Evolutionary conservation across 768 basidiomycete species (phyloP), one percentile per base, ranked within the genome.

Genomic region (Plicaturopsis crispa): DNA sequence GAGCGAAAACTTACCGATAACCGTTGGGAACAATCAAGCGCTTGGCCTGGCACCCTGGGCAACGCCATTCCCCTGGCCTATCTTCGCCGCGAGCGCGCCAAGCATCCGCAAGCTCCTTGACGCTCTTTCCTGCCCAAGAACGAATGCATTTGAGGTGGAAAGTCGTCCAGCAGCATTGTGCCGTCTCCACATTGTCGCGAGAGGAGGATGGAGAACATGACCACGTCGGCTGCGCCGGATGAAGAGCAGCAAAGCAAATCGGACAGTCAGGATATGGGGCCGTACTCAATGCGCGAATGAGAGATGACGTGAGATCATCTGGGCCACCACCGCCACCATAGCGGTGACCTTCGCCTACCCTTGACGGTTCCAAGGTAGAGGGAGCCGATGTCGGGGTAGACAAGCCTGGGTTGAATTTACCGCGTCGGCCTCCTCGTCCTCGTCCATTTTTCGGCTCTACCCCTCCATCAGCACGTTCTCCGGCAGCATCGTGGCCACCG

Each of bases 131-230:
- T 0, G 90, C 91, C 94, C 94, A 98, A 1, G 84, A 72, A 6
- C 74, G 70, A 48, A 97, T 85, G 50, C 94, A 97, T 48, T 80
- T 83, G 17, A 94, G 66, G 60, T 98, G 94, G 51, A 96, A 92
- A 0, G 87, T 79, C 8, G 78, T 86, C 80, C 86, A 94, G 51
- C 94, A 98, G 49, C 78, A 86, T 42, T 79, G 79, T 5, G 66
- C 59, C 5, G 46, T 57, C 19, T 51, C 45, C 23, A 47, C 45
- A 37, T 39, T 43, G 21, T 70, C 45, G 7, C 70, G 60, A 2
- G 71, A 64, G n/a, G 67, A 67, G 0, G 73, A 68, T 3, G 83
- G 80, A 6, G 82, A 79, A 56, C 94, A 97, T 0, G 87, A 91
- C 87, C 91, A 93, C 1, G 81, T 88, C 3, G 76, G 71, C 39